Percentiles rank a stretch among this genome's conserved stretches.
Evolutionary conservation across 2,329 filamentous ascomycete genomes (phyloP).

Genomic region (Chrysosporium queenslandicum): DNA sequence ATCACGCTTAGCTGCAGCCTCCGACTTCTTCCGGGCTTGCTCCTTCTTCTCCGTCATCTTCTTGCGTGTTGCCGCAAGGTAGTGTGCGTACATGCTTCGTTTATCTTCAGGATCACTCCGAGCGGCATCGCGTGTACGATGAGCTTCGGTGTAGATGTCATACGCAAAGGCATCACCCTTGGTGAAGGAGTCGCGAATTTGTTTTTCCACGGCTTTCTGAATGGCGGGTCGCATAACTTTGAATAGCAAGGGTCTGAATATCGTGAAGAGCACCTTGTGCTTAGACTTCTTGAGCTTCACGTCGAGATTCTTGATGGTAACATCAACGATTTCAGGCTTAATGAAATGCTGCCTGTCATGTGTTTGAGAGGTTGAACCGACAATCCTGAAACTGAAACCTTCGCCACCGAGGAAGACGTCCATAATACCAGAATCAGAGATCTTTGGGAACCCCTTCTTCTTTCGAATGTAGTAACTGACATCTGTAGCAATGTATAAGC

Average conservation of each 20-base stretch:
- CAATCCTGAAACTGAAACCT: conserved; percentile 85
- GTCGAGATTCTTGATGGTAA: conserved; percentile 68
- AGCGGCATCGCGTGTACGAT: conserved; percentile 57
- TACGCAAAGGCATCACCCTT: conserved; percentile 64
- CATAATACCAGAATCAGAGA: conserved; percentile 79
- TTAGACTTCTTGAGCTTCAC: conserved; percentile 91
- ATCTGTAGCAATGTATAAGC: conserved; percentile 39
- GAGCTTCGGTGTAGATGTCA: conserved; percentile 71
- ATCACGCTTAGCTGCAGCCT: conserved; percentile 43
- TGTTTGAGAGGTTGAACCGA: conserved; percentile 69
- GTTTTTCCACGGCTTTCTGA: conserved; percentile 79
- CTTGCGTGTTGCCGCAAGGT: conserved; percentile 64
- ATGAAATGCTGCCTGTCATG: conserved; percentile 74
- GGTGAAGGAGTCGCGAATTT: conserved; percentile 72
- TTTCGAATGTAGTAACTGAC: conserved; percentile 92
- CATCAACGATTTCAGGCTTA: conserved; percentile 82
- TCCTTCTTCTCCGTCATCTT: conserved; percentile 65
- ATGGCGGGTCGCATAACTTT: conserved; percentile 74
- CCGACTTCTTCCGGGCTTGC: conserved; percentile 63
- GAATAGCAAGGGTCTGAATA: conserved; percentile 81
- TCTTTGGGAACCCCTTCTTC: conserved; percentile 82
- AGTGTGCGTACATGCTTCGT: conserved; percentile 78
- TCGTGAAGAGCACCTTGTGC: conserved; percentile 78
- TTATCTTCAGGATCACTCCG: conserved; percentile 60
- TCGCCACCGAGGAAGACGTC: conserved; percentile 80